Evolutionary conservation across 768 basidiomycete species (phyloP), one percentile per base, ranked within the genome.

Genomic region (Rhizopogon roseolus): DNA sequence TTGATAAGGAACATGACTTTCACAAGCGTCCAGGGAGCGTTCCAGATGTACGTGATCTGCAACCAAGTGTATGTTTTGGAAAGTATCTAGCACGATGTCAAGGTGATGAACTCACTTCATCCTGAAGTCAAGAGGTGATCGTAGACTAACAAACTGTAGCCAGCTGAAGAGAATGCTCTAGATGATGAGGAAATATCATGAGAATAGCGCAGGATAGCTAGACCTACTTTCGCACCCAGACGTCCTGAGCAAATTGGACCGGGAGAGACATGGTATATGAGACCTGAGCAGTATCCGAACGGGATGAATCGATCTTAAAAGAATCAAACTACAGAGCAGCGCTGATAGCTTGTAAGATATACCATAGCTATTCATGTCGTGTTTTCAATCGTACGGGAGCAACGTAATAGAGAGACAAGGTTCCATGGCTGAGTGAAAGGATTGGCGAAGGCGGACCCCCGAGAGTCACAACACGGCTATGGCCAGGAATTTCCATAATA

Each of bases 21-120:
- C 9, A 52, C 44, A 7, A 22, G 16, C 6, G 54, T 56, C 60
- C 54, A 58, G 5, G 57, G 59, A 3, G 57, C 50, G 9, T 48
- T 13, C 61, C 61, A 62, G 42, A 62, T 54, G 39, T 56, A 61
- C 22, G 53, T 27, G 45, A 54, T 41, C 61, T 60, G n/a, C 19
- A 17, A n/a, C 11, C 14, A 27, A 49, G 32, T 14, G 9, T 45
- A 34, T 14, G 25, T 14, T 42, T 29, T 41, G 3, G 34, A 13
- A 14, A 17, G 4, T 2, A 11, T n/a, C 19, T 7, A 25, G 7
- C 11, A 22, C 6, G 3, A n/a, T 29, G n/a, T 5, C 36, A n/a
- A 46, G 4, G 17, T 13, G 19, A 7, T 13, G 7, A 29, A 51
- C 57, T 6, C 19, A 61, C 61, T 49, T 62, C 61, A 19, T 54